Conservation (phyloP, 2,329 filamentous ascomycete genomes). For the Xylaria sp. region DNA sequence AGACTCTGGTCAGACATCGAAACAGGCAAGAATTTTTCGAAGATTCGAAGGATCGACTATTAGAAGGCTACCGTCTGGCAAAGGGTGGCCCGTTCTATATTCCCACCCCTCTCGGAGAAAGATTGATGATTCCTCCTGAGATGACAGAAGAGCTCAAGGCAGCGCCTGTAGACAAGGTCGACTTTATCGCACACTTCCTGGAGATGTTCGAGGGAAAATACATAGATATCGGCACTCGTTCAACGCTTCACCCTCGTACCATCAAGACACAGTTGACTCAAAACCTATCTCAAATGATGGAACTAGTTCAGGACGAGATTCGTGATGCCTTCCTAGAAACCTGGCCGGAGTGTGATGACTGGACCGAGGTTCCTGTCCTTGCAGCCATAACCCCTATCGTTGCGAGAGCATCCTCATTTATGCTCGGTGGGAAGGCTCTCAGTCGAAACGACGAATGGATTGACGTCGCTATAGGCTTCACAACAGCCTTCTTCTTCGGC, state of each 20-base stretch:
- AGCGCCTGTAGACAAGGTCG: constrained; percentile 1
- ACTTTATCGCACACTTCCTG: constrained; percentile 1
- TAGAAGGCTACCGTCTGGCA: background rate
- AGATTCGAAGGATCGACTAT: background rate
- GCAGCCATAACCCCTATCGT: constrained; percentile 1
- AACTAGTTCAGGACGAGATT: constrained; percentile 15
- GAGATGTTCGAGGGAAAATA: constrained; percentile 2
- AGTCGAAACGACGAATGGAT: constrained; percentile 8
- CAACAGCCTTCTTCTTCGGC: background rate
- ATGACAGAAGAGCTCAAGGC: background rate
- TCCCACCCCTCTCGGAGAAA: background rate
- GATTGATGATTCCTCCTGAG: background rate
- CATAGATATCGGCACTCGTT: background rate
- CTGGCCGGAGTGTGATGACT: constrained; percentile 13
- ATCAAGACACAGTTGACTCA: background rate
- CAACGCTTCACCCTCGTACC: background rate
- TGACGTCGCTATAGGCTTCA: background rate
- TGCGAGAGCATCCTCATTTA: background rate
- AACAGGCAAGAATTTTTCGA: background rate
- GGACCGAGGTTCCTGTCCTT: constrained; percentile 6
- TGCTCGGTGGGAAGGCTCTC: constrained; percentile 9
- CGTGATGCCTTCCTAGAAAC: background rate
- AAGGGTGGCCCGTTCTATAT: constrained; percentile 1
- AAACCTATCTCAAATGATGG: constrained; percentile 8
- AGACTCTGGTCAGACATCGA: background rate